phyloP scores from a whole-genome alignment of 495 filamentous ascomycete genomes.

The Aspergillus steynii region DNA sequence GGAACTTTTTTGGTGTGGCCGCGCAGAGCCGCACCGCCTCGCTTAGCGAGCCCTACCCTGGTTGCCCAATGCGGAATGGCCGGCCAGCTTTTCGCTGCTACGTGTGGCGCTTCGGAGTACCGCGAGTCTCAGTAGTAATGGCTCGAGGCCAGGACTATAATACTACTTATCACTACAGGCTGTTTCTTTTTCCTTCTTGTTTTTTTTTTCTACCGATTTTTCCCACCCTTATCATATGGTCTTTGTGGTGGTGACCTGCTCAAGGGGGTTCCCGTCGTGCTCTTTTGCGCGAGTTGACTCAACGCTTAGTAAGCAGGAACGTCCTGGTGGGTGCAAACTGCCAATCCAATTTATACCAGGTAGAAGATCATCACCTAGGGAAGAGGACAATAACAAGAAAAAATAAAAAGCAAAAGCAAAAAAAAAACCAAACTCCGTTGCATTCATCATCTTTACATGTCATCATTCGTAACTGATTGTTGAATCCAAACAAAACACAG shows the following conservation, averaged over 20 bases:
- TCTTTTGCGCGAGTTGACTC: too few relatives aligned
- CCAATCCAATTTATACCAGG: too few relatives aligned
- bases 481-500: constrained; percentile 13
- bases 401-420: constrained; percentile 9
- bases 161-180: too few relatives aligned
- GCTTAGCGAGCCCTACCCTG: constrained; percentile 54
- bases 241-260: too few relatives aligned
- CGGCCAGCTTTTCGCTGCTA: constrained; percentile 3
- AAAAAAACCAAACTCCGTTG: constrained; percentile 18
- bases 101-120: background rate
- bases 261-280: too few relatives aligned
- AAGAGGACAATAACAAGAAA: background rate
- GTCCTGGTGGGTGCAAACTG: too few relatives aligned
- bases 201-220: too few relatives aligned
- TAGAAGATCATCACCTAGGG: too few relatives aligned
- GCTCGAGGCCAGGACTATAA: background rate
- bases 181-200: too few relatives aligned
- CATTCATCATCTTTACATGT: constrained; percentile 24
- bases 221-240: too few relatives aligned
- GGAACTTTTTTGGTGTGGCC: constrained; percentile 51
- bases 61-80: constrained; percentile 19
- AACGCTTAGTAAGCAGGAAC: too few relatives aligned
- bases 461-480: constrained; percentile 30
- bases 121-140: too few relatives aligned
- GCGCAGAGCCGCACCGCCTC: constrained; percentile 41